These are phyloP conservation scores for Teunomyces tritomae DNA, from an alignment of 805 yeast genomes.

Conservation along the genomic window DNA sequence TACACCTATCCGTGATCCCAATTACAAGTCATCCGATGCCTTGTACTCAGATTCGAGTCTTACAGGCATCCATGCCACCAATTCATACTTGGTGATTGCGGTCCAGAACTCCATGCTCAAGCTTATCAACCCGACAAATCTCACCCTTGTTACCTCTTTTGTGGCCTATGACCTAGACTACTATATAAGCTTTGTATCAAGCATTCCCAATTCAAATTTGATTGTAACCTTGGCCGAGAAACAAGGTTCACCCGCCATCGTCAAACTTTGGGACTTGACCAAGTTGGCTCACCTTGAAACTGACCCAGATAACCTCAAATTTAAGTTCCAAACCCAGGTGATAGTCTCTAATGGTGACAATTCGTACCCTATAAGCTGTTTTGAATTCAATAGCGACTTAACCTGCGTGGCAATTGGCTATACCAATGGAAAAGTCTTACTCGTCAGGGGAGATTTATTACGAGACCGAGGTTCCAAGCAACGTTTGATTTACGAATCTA, in stretches of 20 bases:
- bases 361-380: slow-evolving; percentile 73
- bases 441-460: slow-evolving; percentile 82
- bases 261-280: slow-evolving; percentile 73
- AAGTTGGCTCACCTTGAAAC: slow-evolving; percentile 37
- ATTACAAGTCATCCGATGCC: slow-evolving; percentile 55
- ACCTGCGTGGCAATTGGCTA: slow-evolving; percentile 74
- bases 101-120: slow-evolving; percentile 52
- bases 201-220: slow-evolving; percentile 47
- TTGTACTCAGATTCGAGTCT: slow-evolving; percentile 78
- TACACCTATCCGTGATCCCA: slow-evolving; percentile 83
- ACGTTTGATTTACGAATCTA: slow-evolving; percentile 67
- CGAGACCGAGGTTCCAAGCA: slow-evolving; percentile 91
- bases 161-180: slow-evolving; percentile 65
- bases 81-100: slow-evolving; percentile 58
- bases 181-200: slow-evolving; percentile 56
- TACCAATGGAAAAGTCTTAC: slow-evolving; percentile 77
- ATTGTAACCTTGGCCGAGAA: slow-evolving; percentile 73
- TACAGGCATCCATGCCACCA: slow-evolving; percentile 59
- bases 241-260: slow-evolving; percentile 64
- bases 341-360: slow-evolving; percentile 69
- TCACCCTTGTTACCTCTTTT: slow-evolving; percentile 50
- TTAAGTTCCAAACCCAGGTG: slow-evolving; percentile 58
- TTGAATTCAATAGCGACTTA: slow-evolving; percentile 52
- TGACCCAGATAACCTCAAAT: slow-evolving; percentile 23
- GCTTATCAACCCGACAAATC: slow-evolving; percentile 47